A percentile compares a stretch with the other conserved stretches of the same genome.
Evolutionary conservation across 345 rosid species (phyloP).

Genomic region (Linum usitatissimum): DNA sequence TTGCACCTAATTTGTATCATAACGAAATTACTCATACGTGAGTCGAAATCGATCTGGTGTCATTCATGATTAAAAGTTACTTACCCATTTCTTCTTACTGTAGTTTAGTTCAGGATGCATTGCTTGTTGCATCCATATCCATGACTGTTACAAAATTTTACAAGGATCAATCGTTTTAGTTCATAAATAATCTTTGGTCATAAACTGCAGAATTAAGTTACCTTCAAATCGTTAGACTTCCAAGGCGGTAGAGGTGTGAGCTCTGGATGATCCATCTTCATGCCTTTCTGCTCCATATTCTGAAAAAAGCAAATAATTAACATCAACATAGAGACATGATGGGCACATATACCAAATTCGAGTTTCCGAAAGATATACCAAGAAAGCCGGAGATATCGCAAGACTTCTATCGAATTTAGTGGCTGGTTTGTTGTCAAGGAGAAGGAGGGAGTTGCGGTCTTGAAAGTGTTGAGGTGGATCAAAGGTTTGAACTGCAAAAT

Average conservation of each 20-base stretch:
- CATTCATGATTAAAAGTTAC: background rate
- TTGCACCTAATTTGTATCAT: conserved; percentile 29
- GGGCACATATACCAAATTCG: too few relatives aligned
- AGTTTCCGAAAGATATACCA: conserved; percentile 26
- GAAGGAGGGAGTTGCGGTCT: conserved; percentile 21
- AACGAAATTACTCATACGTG: background rate
- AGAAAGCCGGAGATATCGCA: conserved; percentile 27
- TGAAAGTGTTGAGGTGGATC: conserved; percentile 32
- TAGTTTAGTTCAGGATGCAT: conserved; percentile 94
- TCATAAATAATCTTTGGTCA: background rate
- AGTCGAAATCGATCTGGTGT: too few relatives aligned
- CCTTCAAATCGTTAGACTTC: conserved; percentile 89
- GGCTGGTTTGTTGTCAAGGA: conserved; percentile 33
- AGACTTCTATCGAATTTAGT: conserved; percentile 28
- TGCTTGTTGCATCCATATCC: conserved; percentile 99
- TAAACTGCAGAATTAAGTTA: conserved; percentile 10
- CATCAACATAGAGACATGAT: too few relatives aligned
- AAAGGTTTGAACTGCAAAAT: conserved; percentile 73
- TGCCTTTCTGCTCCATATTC: conserved; percentile 39
- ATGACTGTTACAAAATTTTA: conserved; percentile 42
- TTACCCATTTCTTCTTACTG: conserved; percentile 74
- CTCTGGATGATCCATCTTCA: conserved; percentile 54
- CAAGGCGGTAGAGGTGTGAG: conserved; percentile 65
- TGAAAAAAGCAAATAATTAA: conserved; percentile 4
- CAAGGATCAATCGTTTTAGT: background rate